These are phyloP conservation scores for Oleoguttula mirabilis DNA, from an alignment of 495 filamentous ascomycete species.

Conservation along the genomic window DNA sequence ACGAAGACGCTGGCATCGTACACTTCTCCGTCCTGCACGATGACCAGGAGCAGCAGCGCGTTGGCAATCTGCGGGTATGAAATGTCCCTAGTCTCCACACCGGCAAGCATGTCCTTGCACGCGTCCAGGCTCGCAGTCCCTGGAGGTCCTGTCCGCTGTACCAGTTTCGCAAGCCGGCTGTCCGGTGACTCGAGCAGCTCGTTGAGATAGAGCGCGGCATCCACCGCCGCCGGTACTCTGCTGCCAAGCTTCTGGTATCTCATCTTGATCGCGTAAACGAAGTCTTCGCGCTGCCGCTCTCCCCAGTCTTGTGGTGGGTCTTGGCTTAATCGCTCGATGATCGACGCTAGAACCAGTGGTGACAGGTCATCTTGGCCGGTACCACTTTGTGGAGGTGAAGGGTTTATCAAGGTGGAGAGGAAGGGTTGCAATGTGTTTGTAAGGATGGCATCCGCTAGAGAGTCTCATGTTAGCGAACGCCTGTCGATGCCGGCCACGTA, in stretches of 20 bases:
- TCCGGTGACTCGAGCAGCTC: slow-evolving; percentile 54
- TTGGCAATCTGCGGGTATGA: slow-evolving; percentile 71
- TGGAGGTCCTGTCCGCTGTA: slow-evolving; percentile 61
- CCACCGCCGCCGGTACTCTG: slow-evolving; percentile 56
- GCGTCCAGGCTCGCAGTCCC: slow-evolving; percentile 42
- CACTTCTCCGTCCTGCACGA: slow-evolving; percentile 49
- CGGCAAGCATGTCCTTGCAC: slow-evolving; percentile 50
- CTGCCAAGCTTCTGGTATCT: slow-evolving; percentile 53
- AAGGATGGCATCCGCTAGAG: slow-evolving; percentile 67
- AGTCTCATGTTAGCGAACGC: too few relatives aligned
- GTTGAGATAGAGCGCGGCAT: slow-evolving; percentile 60
- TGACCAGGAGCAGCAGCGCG: slow-evolving; percentile 71
- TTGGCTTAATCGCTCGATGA: slow-evolving; percentile 70
- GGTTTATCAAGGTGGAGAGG: slow-evolving; percentile 53
- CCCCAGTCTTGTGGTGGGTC: slow-evolving; percentile 72
- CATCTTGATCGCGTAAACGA: slow-evolving; percentile 52
- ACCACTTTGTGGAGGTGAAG: slow-evolving; percentile 26
- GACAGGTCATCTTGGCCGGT: slow-evolving; percentile 51
- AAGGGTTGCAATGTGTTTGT: slow-evolving; percentile 63
- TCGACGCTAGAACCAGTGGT: slow-evolving; percentile 54
- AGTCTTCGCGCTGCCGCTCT: slow-evolving; percentile 54
- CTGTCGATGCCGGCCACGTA: too few relatives aligned
- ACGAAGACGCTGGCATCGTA: slow-evolving; percentile 69
- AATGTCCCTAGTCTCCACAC: slow-evolving; percentile 55
- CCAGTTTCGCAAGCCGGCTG: slow-evolving; percentile 53